Evolutionary conservation across 2,329 filamentous ascomycete species (phyloP), one percentile per base, ranked within the genome.

Genomic region (Raffaelea albimanens): DNA sequence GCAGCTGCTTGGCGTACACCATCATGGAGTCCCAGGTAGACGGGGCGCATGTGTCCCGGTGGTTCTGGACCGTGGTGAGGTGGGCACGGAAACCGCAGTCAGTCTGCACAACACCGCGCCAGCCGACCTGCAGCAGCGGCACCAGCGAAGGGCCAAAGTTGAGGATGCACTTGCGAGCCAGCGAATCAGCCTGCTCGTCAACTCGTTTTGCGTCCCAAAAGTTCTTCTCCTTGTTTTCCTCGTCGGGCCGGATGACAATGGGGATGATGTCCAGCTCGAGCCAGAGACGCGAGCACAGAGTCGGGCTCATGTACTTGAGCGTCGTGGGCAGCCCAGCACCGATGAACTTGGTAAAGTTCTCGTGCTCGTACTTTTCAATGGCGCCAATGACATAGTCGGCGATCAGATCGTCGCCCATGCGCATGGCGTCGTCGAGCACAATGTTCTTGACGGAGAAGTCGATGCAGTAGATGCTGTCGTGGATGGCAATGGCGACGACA

Each of bases 131-230:
- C 5, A 89, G 67, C 13, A 86, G 70, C 3, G 86, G 85, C 40
- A 80, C 76, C 40, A 84, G 72, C 19, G 78, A 83, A 1, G 86
- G 86, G 1, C 85, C 85, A 56, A 89, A 90, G 55, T 82, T 70
- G 82, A 82, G 76, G 52, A 89, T 74, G 61, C 83, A 87, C 67
- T 89, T 90, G 52, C 87, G 74, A 2, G 82, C 83, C 76, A 90
- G 85, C 1, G 83, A 85, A 59, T 91, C 87, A 1, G 87, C 85
- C 61, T 89, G 82, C 60, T 93, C 87, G 56, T 90, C 87, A 4
- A 89, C 73, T n/a, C 72, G 67, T 59, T 80, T 78, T 31, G 66
- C 62, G 41, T 73, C 67, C 71, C 75, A 77, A 52, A 73, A 69
- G 39, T 56, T 65, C 55, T 49, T 64, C 43, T 62, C 63, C 55